Evolutionary conservation across 208 protist species (phyloP).

Genomic region (Trypanosoma boissoni): DNA sequence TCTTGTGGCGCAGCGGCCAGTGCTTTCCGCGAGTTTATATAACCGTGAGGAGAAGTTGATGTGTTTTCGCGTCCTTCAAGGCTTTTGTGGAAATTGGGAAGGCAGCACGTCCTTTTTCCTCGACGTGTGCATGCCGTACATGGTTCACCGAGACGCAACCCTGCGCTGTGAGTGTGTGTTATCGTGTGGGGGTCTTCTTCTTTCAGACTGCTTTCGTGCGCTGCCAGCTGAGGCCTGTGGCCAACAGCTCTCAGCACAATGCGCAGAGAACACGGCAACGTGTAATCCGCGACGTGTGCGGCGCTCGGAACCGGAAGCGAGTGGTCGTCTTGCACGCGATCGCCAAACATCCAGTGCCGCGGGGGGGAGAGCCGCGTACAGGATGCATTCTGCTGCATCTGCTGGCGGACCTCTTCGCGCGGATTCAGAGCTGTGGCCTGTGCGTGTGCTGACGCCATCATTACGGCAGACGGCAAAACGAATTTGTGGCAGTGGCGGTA

Average conservation of each 20-base stretch:
- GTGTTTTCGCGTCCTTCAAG: slow-evolving; percentile 60
- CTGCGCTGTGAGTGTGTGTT: slow-evolving; percentile 64
- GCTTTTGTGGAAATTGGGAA: slow-evolving; percentile 54
- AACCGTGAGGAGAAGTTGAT: slow-evolving; percentile 41
- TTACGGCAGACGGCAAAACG: not conserved
- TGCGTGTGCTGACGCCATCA: no score
- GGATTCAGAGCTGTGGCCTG: not conserved
- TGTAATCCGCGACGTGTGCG: slow-evolving; percentile 3
- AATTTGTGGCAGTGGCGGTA: not conserved
- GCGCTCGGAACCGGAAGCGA: not conserved
- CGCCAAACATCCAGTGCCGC: no score
- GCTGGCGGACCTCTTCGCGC: not conserved
- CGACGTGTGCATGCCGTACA: slow-evolving; percentile 67
- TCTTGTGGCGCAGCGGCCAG: not conserved
- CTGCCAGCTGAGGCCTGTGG: slow-evolving; percentile 1
- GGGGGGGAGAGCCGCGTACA: no score
- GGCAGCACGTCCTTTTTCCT: slow-evolving; percentile 56
- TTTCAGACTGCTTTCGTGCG: slow-evolving; percentile 25
- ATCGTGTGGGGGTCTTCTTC: slow-evolving; percentile 46
- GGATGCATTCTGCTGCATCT: no score
- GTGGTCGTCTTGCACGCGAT: no score
- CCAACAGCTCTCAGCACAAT: not conserved
- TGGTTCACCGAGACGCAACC: slow-evolving; percentile 49
- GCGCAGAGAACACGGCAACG: not conserved
- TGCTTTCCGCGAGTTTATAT: slow-evolving; percentile 14